Conservation (phyloP, 2,329 filamentous ascomycete species). For the Sporothrix phasma region DNA sequence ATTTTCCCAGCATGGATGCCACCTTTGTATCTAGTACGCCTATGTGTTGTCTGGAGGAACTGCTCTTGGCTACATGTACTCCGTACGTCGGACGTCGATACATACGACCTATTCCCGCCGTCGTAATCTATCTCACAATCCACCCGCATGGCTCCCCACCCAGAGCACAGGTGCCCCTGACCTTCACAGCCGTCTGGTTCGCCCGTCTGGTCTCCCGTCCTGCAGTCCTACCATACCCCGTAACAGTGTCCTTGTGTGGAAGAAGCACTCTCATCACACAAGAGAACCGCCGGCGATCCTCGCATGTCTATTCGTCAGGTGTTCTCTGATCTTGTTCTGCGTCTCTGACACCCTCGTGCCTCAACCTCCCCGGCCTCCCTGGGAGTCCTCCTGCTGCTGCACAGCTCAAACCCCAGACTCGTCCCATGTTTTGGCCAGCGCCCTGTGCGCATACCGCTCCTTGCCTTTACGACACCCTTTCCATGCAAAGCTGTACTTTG, state of each 20-base stretch:
- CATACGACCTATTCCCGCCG: neutral
- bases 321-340: neutral
- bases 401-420: neutral
- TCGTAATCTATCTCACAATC: neutral
- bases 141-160: neutral
- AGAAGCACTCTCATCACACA: neutral
- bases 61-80: too few relatives aligned
- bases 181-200: neutral
- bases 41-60: neutral
- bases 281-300: constrained; percentile 6
- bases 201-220: neutral
- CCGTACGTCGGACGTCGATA: too few relatives aligned
- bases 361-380: too few relatives aligned
- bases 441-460: neutral
- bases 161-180: neutral
- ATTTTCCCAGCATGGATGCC: neutral
- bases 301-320: constrained; percentile 4
- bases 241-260: neutral
- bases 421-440: neutral
- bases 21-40: too few relatives aligned
- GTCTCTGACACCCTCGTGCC: neutral
- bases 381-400: neutral
- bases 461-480: neutral
- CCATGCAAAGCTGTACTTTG: neutral
- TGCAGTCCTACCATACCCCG: neutral